Evolutionary conservation across 2,329 filamentous ascomycete genomes (phyloP).

Genomic region (Zasmidium angulare): DNA sequence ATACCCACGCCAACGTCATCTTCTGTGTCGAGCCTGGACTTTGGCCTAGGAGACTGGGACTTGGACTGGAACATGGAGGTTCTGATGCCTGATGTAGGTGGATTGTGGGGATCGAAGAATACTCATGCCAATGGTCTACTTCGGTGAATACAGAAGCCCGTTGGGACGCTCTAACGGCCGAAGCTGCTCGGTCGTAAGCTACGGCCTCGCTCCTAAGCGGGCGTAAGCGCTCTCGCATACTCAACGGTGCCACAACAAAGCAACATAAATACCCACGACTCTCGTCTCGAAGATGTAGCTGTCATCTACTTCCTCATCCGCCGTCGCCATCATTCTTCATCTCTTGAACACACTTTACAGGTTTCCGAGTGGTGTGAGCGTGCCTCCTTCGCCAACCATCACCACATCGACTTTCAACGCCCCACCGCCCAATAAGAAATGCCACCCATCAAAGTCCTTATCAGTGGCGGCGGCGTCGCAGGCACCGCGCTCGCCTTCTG

Average conservation of each 20-base stretch:
- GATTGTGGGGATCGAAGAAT: not conserved
- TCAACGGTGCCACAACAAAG: not conserved
- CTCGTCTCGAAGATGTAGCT: not conserved
- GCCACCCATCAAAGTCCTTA: constrained; percentile 32
- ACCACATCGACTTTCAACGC: not conserved
- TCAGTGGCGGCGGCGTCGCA: constrained; percentile 42
- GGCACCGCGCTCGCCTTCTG: constrained; percentile 39
- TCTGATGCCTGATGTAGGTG: not conserved
- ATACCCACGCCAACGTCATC: not conserved
- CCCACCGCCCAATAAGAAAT: not conserved
- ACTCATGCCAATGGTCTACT: not conserved
- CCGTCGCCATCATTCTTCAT: not conserved
- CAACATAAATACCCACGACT: not conserved
- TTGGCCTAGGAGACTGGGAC: not conserved
- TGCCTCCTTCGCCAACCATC: not conserved
- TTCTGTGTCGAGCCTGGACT: not conserved
- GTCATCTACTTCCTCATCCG: not conserved
- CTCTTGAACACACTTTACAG: not conserved
- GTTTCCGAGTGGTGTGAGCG: not conserved
- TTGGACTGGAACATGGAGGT: not conserved
- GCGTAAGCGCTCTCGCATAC: not conserved
- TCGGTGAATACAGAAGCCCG: not conserved
- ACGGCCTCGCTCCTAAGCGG: not conserved
- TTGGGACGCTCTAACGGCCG: not conserved
- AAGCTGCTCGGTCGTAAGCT: not conserved